Conservation (phyloP, 2,329 filamentous ascomycete genomes). For the Dothideomycetidae sp. region DNA sequence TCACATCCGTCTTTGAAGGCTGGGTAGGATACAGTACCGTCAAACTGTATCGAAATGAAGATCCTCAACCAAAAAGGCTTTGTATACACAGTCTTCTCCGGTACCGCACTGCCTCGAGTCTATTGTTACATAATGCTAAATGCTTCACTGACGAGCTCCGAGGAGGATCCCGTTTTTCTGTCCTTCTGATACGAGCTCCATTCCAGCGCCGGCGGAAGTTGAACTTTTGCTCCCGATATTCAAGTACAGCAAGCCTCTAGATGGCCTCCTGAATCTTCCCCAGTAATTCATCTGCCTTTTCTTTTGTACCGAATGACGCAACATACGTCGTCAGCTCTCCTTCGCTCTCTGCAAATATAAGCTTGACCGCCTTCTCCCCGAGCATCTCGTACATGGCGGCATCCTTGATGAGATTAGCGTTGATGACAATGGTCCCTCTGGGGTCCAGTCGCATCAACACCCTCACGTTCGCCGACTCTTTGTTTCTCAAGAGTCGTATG, state of each 20-base stretch:
- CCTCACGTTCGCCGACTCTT: constrained; percentile 50
- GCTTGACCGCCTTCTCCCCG: constrained; percentile 34
- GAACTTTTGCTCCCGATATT: not conserved
- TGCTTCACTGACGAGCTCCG: too few relatives aligned
- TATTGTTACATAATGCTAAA: too few relatives aligned
- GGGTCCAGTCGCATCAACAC: constrained; percentile 63
- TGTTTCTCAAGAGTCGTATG: constrained; percentile 59
- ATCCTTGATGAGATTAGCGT: constrained; percentile 51
- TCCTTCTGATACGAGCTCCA: too few relatives aligned
- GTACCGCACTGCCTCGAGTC: too few relatives aligned
- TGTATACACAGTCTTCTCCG: too few relatives aligned
- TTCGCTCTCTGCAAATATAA: constrained; percentile 35
- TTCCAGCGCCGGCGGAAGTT: not conserved
- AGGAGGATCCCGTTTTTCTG: too few relatives aligned
- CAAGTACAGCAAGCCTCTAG: not conserved
- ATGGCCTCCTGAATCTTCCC: constrained; percentile 34
- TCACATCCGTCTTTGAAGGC: too few relatives aligned
- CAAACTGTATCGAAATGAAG: too few relatives aligned
- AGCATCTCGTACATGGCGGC: constrained; percentile 29
- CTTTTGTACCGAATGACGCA: constrained; percentile 50
- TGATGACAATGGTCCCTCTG: constrained; percentile 58
- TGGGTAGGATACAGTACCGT: too few relatives aligned
- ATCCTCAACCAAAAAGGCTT: too few relatives aligned
- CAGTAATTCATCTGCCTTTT: constrained; percentile 37
- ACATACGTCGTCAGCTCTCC: constrained; percentile 56